A percentile compares a stretch with the other conserved stretches of the same genome.
Conservation (phyloP, 2,329 filamentous ascomycete genomes). For the Aspergillus sp. region DNA sequence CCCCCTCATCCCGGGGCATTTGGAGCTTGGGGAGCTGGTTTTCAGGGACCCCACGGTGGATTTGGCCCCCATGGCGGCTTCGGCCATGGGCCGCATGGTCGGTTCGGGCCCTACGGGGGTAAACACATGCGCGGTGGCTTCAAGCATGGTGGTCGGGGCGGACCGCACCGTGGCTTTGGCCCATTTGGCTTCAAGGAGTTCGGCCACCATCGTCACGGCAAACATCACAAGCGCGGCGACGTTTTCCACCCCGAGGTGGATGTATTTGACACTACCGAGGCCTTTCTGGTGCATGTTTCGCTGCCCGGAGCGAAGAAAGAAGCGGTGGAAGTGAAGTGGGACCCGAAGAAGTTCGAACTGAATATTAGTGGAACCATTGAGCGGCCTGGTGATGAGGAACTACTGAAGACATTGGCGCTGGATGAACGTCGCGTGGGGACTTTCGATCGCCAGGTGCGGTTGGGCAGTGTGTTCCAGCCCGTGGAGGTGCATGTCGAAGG, state of each 20-base stretch:
- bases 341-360: conserved; percentile 7
- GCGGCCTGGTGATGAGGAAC: neutral
- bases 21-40: neutral
- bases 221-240: neutral
- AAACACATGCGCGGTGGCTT: conserved; percentile 6
- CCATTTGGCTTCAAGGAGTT: neutral
- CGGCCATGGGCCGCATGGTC: neutral
- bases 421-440: conserved; percentile 5
- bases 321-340: conserved; percentile 9
- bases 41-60: neutral
- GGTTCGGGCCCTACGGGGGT: neutral
- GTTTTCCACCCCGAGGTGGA: conserved; percentile 7
- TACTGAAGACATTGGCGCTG: conserved; percentile 6
- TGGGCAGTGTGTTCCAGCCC: conserved; percentile 1
- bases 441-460: conserved; percentile 7
- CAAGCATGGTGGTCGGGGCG: neutral
- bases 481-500: conserved; percentile 1
- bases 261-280: conserved; percentile 3
- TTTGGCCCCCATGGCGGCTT: neutral
- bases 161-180: conserved; percentile 2
- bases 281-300: conserved; percentile 1
- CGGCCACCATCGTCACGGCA: neutral
- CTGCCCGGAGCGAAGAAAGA: conserved; percentile 10
- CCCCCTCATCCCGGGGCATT: neutral
- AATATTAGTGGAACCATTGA: neutral